A percentile compares a stretch with the other conserved stretches of the same genome.
These are phyloP conservation scores for Aphanomyces euteiches DNA, from an alignment of 352 stramenopile genomes.

Conservation along the genomic window DNA sequence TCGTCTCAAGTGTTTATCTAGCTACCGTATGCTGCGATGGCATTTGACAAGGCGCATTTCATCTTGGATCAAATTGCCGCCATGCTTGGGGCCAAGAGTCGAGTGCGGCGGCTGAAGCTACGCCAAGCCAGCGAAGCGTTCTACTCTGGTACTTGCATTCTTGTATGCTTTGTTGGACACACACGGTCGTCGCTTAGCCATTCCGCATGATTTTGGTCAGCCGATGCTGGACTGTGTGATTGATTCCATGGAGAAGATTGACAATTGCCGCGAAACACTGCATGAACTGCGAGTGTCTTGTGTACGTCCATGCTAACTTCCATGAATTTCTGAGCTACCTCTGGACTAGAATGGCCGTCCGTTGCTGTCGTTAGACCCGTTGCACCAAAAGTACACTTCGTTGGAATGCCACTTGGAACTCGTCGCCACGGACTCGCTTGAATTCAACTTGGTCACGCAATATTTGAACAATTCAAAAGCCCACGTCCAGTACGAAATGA, in stretches of 20 bases:
- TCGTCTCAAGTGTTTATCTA: not conserved
- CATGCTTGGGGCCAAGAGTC: not conserved
- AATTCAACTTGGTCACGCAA: not conserved
- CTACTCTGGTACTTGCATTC: not conserved
- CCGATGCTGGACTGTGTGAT: not conserved
- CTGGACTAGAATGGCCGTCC: too few relatives aligned
- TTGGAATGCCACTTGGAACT: slow-evolving; percentile 3
- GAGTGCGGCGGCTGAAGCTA: not conserved
- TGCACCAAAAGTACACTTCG: not conserved
- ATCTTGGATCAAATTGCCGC: slow-evolving; percentile 16
- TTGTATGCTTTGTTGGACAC: not conserved
- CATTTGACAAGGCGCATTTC: slow-evolving; percentile 5
- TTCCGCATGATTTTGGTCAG: not conserved
- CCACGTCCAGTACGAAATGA: slow-evolving; percentile 8
- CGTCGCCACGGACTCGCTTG: not conserved
- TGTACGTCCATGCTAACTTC: not conserved
- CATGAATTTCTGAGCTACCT: not conserved
- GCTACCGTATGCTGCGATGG: not conserved
- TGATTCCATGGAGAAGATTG: slow-evolving; percentile 1
- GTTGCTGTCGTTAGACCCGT: not conserved
- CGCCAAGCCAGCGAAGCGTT: not conserved
- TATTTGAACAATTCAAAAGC: slow-evolving; percentile 28
- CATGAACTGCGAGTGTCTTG: slow-evolving; percentile 9
- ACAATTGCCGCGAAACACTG: slow-evolving; percentile 9
- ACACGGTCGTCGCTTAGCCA: not conserved